Evolutionary conservation across 1,284 basidiomycete genomes (phyloP), one percentile per base, ranked within the genome.

Genomic region (Volvariella surrecta): DNA sequence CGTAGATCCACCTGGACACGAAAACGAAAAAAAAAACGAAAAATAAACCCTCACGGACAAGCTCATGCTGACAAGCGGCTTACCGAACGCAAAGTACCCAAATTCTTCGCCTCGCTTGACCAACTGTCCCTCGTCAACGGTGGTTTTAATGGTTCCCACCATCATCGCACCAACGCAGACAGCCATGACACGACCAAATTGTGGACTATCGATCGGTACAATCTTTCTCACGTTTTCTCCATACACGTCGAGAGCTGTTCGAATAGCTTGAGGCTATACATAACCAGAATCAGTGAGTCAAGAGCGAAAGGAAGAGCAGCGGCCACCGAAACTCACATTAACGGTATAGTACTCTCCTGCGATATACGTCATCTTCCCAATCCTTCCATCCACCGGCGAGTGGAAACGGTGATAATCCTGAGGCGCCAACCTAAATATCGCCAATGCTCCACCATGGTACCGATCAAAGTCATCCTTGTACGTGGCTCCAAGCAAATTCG

Each of bases 361-460:
- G 48, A 94, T 86, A 52, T 83, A 73, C 2, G 78, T 82, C 78
- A 92, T 89, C 37, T 71, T 72, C 15, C 90, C 91, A 28, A 95
- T 76, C 18, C 59, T 75, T 0, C 91, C 94, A 51, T 91, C 85
- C 15, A 95, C 89, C 0, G 93, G 92, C 0, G 82, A 83, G 60
- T 98, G 94, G 74, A 94, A 98, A 0, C 95, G 83, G 62, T 99
- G 95, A 57, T 99, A 99, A 58, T 96, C 93, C 59, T 93, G 92
- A 0, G 93, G 92, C 1, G 92, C 92, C n/a, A 97, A 70, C 32
- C 92, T 73, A 67, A 96, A 96, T 48, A 96, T 94, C 2, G 76
- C 85, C 39, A 88, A 57, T 1, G 81, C 79, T 2, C 93, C 94
- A 10, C 87, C 85, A 3, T 71, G 64, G 57, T 87, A 97, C 28